Base-by-base conservation (phyloP, 495 filamentous ascomycete species). In the Podospora bellae-mahoneyi region DNA sequence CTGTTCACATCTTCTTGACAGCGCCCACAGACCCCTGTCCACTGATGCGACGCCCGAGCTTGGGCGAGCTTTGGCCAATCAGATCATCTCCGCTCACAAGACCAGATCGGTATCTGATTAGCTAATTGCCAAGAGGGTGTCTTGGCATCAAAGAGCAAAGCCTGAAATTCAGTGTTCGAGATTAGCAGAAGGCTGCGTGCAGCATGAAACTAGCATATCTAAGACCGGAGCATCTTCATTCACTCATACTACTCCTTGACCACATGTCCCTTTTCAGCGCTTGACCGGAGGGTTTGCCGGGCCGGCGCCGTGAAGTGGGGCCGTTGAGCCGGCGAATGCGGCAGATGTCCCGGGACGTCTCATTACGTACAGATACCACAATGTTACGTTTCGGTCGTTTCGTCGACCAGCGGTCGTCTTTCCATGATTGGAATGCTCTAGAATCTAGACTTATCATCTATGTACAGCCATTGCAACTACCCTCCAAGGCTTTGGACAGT, bases 1-100 rank as follows among this genome's bases (percentile, higher is more conserved):
- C 67, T 76, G 77, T 74, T 76, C 74, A 71, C 74, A 68, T 5
- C 39, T 10, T 5, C 39, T 10, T 48, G 9, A 48, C 39, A 48
- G 9, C 39, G 53, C 30, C 3, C 44, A 19, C 9, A 27, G 34
- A 68, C 71, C 72, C 73, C 64, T 71, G 71, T 56, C 64, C 61
- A 64, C 67, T 68, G 68, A 68, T 68, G 73, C 61, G 59, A 72
- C 68, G 53, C 53, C 66, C 62, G 44, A 66, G 67, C 59, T 62
- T 63, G 64, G 13, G 1, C 3, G 23, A 62, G 60, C 26, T 57
- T 27, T 56, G 28, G 32, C 72, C 72, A 73, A 73, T 71, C 68
- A 73, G 39, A 23, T 7, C 0, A 20, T 54, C 30, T 23, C n/a
- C 6, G 61, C 34, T 20, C 28, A 62, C 63, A 39, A 57, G 23